Conservation (phyloP, 768 basidiomycete species). For the Lentinula raphanica region DNA sequence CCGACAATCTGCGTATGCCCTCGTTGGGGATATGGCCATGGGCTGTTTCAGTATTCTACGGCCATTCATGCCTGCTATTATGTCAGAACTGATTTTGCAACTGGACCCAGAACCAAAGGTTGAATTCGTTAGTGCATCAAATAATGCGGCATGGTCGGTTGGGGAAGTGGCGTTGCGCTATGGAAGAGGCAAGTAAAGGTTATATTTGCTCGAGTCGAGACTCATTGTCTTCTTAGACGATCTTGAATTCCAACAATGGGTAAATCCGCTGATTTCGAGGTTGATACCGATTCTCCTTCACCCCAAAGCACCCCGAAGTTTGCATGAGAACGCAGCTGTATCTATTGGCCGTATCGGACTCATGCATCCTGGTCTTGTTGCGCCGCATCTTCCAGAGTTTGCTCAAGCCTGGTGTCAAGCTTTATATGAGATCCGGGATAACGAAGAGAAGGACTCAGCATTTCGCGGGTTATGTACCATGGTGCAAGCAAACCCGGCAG, state of each 20-base stretch:
- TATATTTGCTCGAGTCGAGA: background rate
- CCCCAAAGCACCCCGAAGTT: constrained; percentile 85
- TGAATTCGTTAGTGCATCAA: constrained; percentile 94
- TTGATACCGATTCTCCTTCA: constrained; percentile 92
- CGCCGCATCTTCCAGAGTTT: constrained; percentile 85
- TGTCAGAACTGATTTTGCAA: constrained; percentile 84
- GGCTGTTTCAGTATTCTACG: constrained; percentile 85
- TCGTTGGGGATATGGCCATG: constrained; percentile 97
- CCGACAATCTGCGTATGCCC: constrained; percentile 94
- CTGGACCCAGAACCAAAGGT: constrained; percentile 90
- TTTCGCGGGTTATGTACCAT: constrained; percentile 97
- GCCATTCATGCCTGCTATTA: constrained; percentile 82
- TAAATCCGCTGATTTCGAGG: constrained; percentile 77
- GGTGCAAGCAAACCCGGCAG: constrained; percentile 90
- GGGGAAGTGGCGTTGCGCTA: constrained; percentile 95
- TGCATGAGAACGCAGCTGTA: constrained; percentile 97
- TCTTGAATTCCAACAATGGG: constrained; percentile 88
- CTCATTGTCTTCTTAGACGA: constrained; percentile 45
- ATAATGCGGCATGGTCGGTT: constrained; percentile 99
- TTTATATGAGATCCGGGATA: constrained; percentile 96
- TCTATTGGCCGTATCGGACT: constrained; percentile 95
- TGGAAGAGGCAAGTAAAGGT: constrained; percentile 54
- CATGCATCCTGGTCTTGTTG: constrained; percentile 84
- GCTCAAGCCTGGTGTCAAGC: constrained; percentile 97
- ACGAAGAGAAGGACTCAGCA: constrained; percentile 98